Evolutionary conservation across 192 early-diverging fungal genomes (phyloP).

Genomic region (Gaertneriomyces semiglobifer): DNA sequence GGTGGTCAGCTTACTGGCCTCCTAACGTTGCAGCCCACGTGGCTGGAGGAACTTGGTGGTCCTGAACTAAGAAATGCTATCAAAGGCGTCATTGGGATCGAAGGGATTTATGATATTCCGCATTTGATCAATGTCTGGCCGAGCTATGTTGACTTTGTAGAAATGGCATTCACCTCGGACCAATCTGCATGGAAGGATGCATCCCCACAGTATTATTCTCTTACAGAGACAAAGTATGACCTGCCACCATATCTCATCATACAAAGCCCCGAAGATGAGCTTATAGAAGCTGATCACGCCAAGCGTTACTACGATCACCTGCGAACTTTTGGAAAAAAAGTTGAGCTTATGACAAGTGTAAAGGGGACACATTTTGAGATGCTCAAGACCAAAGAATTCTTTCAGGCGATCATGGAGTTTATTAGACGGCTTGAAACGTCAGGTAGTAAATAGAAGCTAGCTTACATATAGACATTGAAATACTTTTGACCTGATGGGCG

Average conservation of each 20-base stretch:
- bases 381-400: slow-evolving; percentile 27
- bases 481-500: background rate
- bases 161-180: slow-evolving; percentile 62
- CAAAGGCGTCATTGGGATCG: slow-evolving; percentile 66
- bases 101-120: slow-evolving; percentile 83
- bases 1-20: slow-evolving; percentile 71
- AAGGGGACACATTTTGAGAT: slow-evolving; percentile 39
- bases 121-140: slow-evolving; percentile 61
- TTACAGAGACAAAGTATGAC: background rate
- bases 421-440: slow-evolving; percentile 2
- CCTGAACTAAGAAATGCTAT: slow-evolving; percentile 4
- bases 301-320: slow-evolving; percentile 40
- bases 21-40: slow-evolving; percentile 53
- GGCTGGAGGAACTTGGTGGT: slow-evolving; percentile 23
- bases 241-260: slow-evolving; percentile 59
- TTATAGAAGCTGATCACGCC: slow-evolving; percentile 62
- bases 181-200: slow-evolving; percentile 35
- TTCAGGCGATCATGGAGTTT: slow-evolving; percentile 35
- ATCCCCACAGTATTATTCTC: slow-evolving; percentile 46
- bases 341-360: slow-evolving; percentile 23
- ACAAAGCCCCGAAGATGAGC: slow-evolving; percentile 65
- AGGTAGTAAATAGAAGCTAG: too few species aligned
- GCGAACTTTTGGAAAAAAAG: background rate
- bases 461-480: too few species aligned
- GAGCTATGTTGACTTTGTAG: slow-evolving; percentile 68